phyloP scores from a whole-genome alignment of 768 basidiomycete species.

The Leccinum disarticulatum region DNA sequence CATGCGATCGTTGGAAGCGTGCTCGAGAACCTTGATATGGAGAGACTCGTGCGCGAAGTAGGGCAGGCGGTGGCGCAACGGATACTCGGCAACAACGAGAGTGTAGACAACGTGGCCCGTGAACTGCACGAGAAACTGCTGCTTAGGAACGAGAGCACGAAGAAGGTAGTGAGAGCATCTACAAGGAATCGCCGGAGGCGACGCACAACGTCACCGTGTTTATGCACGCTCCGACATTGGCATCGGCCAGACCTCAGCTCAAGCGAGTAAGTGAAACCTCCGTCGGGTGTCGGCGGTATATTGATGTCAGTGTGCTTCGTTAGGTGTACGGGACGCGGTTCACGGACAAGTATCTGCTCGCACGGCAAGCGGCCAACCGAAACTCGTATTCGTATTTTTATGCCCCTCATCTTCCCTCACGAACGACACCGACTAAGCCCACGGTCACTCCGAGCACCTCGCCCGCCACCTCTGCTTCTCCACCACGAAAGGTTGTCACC shows the following conservation, averaged over 20 bases:
- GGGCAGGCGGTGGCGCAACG: conserved; percentile 91
- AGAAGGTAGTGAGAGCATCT: conserved; percentile 95
- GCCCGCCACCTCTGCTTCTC: conserved; percentile 46
- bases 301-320: conserved; percentile 4
- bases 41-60: conserved; percentile 91
- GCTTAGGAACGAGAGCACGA: conserved; percentile 93
- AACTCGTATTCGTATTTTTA: conserved; percentile 55
- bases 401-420: conserved; percentile 45
- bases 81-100: conserved; percentile 90
- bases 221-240: conserved; percentile 65
- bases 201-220: conserved; percentile 89
- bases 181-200: conserved; percentile 87
- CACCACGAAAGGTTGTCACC: conserved; percentile 83
- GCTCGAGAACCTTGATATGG: conserved; percentile 98
- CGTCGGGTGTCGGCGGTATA: not conserved
- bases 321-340: conserved; percentile 95
- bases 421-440: conserved; percentile 41
- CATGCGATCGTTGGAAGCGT: conserved; percentile 97
- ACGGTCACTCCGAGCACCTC: conserved; percentile 26
- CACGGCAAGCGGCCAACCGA: conserved; percentile 59
- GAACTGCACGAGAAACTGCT: conserved; percentile 91
- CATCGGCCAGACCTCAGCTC: conserved; percentile 72
- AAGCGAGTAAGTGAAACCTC: conserved; percentile 59
- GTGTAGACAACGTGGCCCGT: conserved; percentile 93
- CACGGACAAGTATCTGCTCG: conserved; percentile 92